Conservation (phyloP, 345 rosid species). For the Cardamine chenopodiifolia region DNA sequence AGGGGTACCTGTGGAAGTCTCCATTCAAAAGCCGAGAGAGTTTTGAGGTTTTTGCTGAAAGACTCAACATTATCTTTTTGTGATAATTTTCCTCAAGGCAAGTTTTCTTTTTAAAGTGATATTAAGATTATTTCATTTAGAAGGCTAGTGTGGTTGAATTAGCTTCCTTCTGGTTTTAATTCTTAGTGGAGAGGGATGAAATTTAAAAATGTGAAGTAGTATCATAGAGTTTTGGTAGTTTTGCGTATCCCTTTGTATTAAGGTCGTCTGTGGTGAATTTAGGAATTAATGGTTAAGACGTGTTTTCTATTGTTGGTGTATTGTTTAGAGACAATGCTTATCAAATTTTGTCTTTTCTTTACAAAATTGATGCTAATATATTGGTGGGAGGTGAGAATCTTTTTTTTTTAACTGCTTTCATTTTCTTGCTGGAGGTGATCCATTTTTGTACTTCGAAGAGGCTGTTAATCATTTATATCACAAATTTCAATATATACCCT, state of each 20-base stretch:
- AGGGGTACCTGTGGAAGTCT: slow-evolving; percentile 60
- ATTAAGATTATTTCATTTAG: slow-evolving; percentile 20
- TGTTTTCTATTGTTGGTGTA: background rate
- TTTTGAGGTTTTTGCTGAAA: slow-evolving; percentile 56
- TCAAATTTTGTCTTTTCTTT: background rate
- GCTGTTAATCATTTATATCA: background rate
- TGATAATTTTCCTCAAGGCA: slow-evolving; percentile 63
- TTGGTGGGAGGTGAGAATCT: slow-evolving; percentile 25
- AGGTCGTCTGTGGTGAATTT: slow-evolving; percentile 7
- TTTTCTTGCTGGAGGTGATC: slow-evolving; percentile 23
- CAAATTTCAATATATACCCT: slow-evolving; percentile 5
- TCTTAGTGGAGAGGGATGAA: slow-evolving; percentile 14
- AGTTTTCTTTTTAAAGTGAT: slow-evolving; percentile 33
- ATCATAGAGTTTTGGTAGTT: slow-evolving; percentile 15
- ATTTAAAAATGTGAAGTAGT: slow-evolving; percentile 9
- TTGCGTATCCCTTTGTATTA: background rate
- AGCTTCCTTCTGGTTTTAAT: background rate
- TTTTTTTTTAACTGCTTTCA: slow-evolving; percentile 9
- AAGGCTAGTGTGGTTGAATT: slow-evolving; percentile 5
- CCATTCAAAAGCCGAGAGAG: slow-evolving; percentile 68
- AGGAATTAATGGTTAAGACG: background rate
- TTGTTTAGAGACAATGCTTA: slow-evolving; percentile 11
- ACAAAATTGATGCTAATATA: background rate
- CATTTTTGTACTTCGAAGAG: slow-evolving; percentile 1
- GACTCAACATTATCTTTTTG: slow-evolving; percentile 53